Evolutionary conservation across 192 early-diverging fungal genomes (phyloP), one percentile per base, ranked within the genome.

Genomic region (Spizellomyces sp.): DNA sequence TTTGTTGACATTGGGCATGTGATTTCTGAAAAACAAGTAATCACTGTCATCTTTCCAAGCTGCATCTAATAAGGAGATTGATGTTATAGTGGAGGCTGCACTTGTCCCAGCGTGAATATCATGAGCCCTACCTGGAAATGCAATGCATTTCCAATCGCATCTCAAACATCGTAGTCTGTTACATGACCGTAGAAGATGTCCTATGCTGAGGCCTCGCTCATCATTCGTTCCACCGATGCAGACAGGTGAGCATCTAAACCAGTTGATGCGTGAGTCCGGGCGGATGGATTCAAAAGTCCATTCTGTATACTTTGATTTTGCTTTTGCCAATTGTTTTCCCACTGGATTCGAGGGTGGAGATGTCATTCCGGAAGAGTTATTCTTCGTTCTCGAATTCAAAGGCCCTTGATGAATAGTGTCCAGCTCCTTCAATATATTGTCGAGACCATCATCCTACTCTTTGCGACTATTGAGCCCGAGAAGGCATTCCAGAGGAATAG

Each of bases 21-120:
- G 56, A 9, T 75, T 75, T 27, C 73, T 65, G 58, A 75, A 69
- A 55, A 75, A 75, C 17, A 75, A 67, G 45, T 75, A 75, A 52
- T 75, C 73, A 8, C 45, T 48, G n/a, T 46, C 36, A 10, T 41
- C 36, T 15, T n/a, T 60, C 73, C 73, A 75, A 15, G 62, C 44
- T 21, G 70, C 70, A 44, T 66, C 70, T 45, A 12, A 44, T 12
- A 54, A 19, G 0, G 50, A n/a, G 17, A n/a, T n/a, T 54, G 62
- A 41, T 50, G 41, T 48, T 67, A 10, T 43, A 48, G 45, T 6
- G 41, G 2, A 70, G 0, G 22, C 62, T 27, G 47, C 22, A 19
- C 21, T 4, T 10, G 19, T 21, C 27, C 27, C 27, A 3, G 27
- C 27, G 2, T 22, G 43, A 17, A 21, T n/a, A 64, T 14, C 4